These are phyloP conservation scores for Penicillium griseofulvum DNA, from an alignment of 2,329 filamentous ascomycete species.

Conservation along the genomic window DNA sequence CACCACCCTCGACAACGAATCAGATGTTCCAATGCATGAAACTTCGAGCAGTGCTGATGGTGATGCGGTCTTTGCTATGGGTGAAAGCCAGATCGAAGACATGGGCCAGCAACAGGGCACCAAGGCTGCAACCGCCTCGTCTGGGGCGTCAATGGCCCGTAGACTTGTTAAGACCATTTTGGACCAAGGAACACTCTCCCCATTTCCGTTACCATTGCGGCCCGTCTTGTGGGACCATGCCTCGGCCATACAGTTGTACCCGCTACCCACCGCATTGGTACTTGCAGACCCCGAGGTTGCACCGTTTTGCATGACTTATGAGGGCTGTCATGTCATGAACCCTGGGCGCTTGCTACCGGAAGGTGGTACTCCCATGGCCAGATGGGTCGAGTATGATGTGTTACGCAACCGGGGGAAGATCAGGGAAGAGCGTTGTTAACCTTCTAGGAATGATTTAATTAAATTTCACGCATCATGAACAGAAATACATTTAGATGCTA, in stretches of 20 bases:
- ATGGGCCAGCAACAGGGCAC: constrained; percentile 13
- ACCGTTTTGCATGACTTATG: constrained; percentile 84
- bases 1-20: constrained; percentile 51
- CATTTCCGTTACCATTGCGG: constrained; percentile 74
- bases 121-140: constrained; percentile 23
- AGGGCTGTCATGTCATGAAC: constrained; percentile 95
- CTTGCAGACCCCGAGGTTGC: constrained; percentile 78
- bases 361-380: constrained; percentile 65
- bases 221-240: constrained; percentile 91
- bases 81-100: constrained; percentile 29
- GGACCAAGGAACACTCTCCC: constrained; percentile 84
- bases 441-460: neutral
- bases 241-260: constrained; percentile 75
- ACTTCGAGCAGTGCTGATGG: constrained; percentile 9
- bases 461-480: constrained; percentile 6
- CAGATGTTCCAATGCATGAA: constrained; percentile 30
- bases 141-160: constrained; percentile 54
- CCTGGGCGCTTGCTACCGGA: constrained; percentile 73
- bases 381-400: constrained; percentile 86
- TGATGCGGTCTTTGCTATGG: constrained; percentile 26
- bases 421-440: constrained; percentile 60
- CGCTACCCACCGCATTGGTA: constrained; percentile 78
- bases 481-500: constrained; percentile 2
- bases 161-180: constrained; percentile 87
- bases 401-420: constrained; percentile 59